Conservation (phyloP, 768 basidiomycete genomes). For the Leccinellum luteum region DNA sequence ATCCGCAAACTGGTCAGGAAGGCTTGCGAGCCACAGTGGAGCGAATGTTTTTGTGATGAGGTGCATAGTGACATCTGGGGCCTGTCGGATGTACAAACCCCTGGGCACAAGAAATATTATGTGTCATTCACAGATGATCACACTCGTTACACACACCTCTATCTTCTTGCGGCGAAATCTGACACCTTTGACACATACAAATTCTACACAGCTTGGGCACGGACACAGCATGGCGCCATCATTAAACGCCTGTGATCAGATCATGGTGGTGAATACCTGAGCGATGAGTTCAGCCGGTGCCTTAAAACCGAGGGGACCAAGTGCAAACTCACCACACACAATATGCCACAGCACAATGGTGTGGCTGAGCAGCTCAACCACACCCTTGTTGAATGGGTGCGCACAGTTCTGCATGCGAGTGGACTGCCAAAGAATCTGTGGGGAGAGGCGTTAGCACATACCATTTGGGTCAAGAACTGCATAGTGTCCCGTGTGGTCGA, state of each 20-base stretch:
- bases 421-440: neutral
- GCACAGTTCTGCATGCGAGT: neutral
- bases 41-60: neutral
- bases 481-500: neutral
- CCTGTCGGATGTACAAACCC: neutral
- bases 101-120: neutral
- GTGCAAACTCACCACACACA: neutral
- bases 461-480: neutral
- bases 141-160: neutral
- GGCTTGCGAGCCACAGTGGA: neutral
- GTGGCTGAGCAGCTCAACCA: neutral
- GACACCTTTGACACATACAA: neutral
- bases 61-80: neutral
- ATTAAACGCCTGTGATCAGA: neutral
- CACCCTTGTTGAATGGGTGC: neutral
- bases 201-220: neutral
- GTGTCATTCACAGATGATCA: neutral
- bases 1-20: neutral
- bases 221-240: neutral
- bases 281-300: neutral
- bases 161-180: neutral
- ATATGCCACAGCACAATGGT: neutral
- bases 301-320: neutral
- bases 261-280: neutral
- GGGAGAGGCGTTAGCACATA: neutral